Percentiles rank a stretch among this genome's conserved stretches.
phyloP scores from a whole-genome alignment of 495 filamentous ascomycete genomes.

The Cetradonia linearis region DNA sequence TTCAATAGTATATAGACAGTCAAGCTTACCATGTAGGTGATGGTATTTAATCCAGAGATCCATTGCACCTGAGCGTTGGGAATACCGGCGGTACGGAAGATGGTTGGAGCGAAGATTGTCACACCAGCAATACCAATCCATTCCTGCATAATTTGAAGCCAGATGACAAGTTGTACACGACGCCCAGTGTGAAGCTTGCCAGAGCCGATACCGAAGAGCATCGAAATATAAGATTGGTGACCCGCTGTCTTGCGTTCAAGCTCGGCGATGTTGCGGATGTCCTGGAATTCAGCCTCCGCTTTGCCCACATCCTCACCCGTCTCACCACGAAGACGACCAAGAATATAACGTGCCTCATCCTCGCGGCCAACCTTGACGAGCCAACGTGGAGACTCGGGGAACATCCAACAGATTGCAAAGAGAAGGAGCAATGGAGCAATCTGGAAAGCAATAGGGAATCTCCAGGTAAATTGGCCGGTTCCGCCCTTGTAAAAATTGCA shows the following conservation, averaged over 20 bases:
- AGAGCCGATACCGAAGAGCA: conserved; percentile 53
- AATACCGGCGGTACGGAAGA: conserved; percentile 59
- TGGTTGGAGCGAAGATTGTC: conserved; percentile 56
- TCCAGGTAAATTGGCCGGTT: conserved; percentile 49
- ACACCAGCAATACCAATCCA: conserved; percentile 66
- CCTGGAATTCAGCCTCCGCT: conserved; percentile 53
- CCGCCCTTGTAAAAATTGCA: conserved; percentile 49
- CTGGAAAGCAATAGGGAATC: conserved; percentile 64
- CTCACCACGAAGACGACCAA: conserved; percentile 50
- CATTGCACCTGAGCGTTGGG: conserved; percentile 50
- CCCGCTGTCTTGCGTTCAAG: conserved; percentile 43
- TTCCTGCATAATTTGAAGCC: conserved; percentile 64
- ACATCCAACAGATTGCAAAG: conserved; percentile 45
- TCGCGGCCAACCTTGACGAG: conserved; percentile 51
- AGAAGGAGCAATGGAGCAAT: conserved; percentile 53
- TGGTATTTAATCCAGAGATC: conserved; percentile 59
- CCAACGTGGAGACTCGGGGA: conserved; percentile 59
- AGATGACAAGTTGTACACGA: conserved; percentile 58
- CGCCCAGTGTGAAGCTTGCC: conserved; percentile 56
- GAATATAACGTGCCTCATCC: conserved; percentile 52
- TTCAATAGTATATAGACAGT: background rate
- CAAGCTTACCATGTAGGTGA: conserved; percentile 45
- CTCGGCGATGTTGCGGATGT: conserved; percentile 50
- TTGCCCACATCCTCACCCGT: conserved; percentile 41
- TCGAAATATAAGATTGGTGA: conserved; percentile 46